Percentiles rank a stretch among this genome's conserved stretches.
Conservation (phyloP, 306 rosid genomes). For the Cucumis cinereus region DNA sequence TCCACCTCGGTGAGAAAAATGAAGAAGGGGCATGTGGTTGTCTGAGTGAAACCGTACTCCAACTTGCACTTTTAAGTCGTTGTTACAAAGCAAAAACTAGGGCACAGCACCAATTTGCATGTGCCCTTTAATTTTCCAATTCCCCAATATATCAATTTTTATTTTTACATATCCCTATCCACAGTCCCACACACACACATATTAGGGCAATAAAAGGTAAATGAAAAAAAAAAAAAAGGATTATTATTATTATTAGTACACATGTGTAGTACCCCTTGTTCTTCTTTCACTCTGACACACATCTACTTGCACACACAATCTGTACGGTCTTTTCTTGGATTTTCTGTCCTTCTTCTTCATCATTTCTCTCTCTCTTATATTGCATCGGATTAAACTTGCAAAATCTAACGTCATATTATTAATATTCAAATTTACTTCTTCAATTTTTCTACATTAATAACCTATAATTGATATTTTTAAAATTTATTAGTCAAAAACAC, state of each 20-base stretch:
- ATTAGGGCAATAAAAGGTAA: background rate
- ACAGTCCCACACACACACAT: background rate
- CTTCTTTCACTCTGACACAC: background rate
- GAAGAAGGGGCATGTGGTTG: slow-evolving; percentile 6
- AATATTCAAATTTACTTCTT: too few species aligned
- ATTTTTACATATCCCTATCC: background rate
- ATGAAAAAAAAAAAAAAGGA: background rate
- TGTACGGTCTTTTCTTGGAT: background rate
- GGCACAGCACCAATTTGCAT: background rate
- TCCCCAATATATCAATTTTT: background rate
- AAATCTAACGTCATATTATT: too few species aligned
- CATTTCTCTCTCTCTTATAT: too few species aligned
- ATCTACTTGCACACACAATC: slow-evolving; percentile 1
- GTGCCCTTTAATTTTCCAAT: background rate
- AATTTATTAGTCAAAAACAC: too few species aligned
- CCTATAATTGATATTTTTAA: too few species aligned
- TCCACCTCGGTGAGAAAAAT: background rate
- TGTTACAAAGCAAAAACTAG: background rate
- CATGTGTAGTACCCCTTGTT: background rate
- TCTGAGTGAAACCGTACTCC: background rate
- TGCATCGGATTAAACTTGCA: too few species aligned
- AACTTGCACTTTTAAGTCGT: slow-evolving; percentile 9
- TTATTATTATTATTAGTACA: background rate
- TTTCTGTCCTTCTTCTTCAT: too few species aligned
- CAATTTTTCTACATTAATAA: too few species aligned